These are phyloP conservation scores for Nidularia sp. DNA, from an alignment of 768 basidiomycete species.

Conservation along the genomic window DNA sequence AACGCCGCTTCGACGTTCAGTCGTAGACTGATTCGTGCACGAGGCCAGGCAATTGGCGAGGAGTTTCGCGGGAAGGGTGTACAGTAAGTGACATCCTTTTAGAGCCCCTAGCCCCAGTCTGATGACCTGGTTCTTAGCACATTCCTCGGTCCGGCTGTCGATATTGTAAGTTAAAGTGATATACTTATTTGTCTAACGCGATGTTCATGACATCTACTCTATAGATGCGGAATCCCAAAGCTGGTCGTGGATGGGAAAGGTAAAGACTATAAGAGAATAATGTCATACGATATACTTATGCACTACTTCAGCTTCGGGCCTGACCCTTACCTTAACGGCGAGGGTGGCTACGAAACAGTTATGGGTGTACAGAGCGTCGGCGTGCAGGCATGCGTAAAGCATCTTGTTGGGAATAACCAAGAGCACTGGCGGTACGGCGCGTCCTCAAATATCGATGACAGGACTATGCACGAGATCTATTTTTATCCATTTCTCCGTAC, in stretches of 20 bases:
- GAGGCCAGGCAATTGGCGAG: conserved; percentile 59
- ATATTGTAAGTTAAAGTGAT: conserved; percentile 35
- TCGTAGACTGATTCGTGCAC: conserved; percentile 55
- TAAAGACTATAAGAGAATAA: conserved; percentile 1
- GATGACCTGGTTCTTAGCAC: conserved; percentile 21
- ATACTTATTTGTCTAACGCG: background rate
- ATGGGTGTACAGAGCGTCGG: conserved; percentile 56
- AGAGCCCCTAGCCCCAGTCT: background rate
- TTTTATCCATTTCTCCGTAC: conserved; percentile 46
- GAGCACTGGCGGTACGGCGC: conserved; percentile 48
- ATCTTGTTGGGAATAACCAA: conserved; percentile 46
- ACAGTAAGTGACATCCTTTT: conserved; percentile 22
- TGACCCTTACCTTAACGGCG: conserved; percentile 63
- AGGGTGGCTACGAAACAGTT: conserved; percentile 56
- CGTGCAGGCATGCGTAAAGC: conserved; percentile 58
- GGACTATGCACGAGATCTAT: conserved; percentile 52
- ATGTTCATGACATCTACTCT: background rate
- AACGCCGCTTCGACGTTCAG: conserved; percentile 51
- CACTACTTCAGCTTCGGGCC: conserved; percentile 37
- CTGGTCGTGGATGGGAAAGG: conserved; percentile 48
- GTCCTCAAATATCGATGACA: conserved; percentile 48
- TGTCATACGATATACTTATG: no score
- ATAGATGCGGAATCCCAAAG: conserved; percentile 50
- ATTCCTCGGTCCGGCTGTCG: conserved; percentile 49
- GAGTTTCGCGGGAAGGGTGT: conserved; percentile 72